Evolutionary conservation across 2,329 filamentous ascomycete species (phyloP).

Genomic region (Biscogniauxia marginata): DNA sequence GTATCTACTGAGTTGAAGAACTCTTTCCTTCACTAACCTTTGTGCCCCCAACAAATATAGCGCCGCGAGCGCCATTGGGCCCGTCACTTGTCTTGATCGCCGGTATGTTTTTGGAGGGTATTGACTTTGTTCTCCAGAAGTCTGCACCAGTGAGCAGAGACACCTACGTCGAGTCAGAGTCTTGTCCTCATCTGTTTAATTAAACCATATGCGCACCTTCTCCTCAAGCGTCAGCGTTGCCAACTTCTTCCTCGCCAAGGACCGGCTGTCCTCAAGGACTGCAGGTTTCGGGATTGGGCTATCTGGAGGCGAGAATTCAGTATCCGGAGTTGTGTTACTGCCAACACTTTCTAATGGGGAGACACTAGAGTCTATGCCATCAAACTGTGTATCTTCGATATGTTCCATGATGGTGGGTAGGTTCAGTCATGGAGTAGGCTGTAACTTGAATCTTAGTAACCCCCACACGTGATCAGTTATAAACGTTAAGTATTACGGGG

Average conservation of each 20-base stretch:
- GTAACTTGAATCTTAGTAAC: too few species aligned
- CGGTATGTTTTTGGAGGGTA: constrained; percentile 62
- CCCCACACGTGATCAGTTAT: background rate
- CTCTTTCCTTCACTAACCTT: constrained; percentile 41
- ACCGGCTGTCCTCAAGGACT: constrained; percentile 38
- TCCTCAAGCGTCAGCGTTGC: constrained; percentile 54
- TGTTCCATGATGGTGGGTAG: constrained; percentile 28
- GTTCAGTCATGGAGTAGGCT: constrained; percentile 1
- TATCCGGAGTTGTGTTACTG: constrained; percentile 47
- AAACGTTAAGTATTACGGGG: constrained; percentile 1
- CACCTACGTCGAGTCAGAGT: constrained; percentile 39
- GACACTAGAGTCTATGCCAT: constrained; percentile 35
- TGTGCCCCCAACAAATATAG: constrained; percentile 66
- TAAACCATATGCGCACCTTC: constrained; percentile 43
- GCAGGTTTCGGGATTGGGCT: constrained; percentile 41
- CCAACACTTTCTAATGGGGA: constrained; percentile 37
- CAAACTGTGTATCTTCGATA: constrained; percentile 27
- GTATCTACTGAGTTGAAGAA: background rate
- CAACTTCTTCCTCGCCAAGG: constrained; percentile 48
- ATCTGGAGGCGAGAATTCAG: constrained; percentile 46
- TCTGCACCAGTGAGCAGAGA: constrained; percentile 61
- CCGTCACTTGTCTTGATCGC: constrained; percentile 67
- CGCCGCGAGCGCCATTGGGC: constrained; percentile 68
- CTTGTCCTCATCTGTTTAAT: background rate
- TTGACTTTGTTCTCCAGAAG: constrained; percentile 67